Evolutionary conservation across 345 rosid genomes (phyloP).

Genomic region (Moricandia moricandioides): DNA sequence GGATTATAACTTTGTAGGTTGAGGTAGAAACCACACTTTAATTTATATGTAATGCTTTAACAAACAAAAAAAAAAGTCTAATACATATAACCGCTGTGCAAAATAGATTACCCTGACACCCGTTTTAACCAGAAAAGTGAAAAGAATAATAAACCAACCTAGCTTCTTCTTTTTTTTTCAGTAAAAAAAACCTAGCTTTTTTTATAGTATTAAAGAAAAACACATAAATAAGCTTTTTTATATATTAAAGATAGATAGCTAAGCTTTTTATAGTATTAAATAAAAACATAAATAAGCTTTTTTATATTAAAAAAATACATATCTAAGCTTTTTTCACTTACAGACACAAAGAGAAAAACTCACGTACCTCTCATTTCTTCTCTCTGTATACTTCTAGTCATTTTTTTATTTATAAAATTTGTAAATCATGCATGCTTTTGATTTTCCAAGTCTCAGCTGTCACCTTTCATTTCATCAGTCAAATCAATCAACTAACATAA

Average conservation of each 20-base stretch:
- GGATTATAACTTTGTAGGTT: not conserved
- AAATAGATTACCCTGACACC: not conserved
- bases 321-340: not conserved
- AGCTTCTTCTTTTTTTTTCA: not conserved
- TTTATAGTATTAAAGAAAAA: no score
- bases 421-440: not conserved
- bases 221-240: no score
- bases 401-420: not conserved
- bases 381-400: not conserved
- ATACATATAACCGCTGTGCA: not conserved
- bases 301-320: no score
- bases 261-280: not conserved
- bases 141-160: not conserved
- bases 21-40: not conserved
- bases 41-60: not conserved
- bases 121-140: not conserved
- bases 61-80: not conserved
- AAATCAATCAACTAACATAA: not conserved
- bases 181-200: no score
- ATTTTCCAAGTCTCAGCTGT: not conserved
- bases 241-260: no score
- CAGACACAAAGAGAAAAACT: slow-evolving; percentile 9
- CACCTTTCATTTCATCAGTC: not conserved
- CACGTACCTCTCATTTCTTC: not conserved
- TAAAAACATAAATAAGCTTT: no score